Evolutionary conservation across 805 yeast species (phyloP), one percentile per base, ranked within the genome.

Genomic region (Dipodascopsis tothii): DNA sequence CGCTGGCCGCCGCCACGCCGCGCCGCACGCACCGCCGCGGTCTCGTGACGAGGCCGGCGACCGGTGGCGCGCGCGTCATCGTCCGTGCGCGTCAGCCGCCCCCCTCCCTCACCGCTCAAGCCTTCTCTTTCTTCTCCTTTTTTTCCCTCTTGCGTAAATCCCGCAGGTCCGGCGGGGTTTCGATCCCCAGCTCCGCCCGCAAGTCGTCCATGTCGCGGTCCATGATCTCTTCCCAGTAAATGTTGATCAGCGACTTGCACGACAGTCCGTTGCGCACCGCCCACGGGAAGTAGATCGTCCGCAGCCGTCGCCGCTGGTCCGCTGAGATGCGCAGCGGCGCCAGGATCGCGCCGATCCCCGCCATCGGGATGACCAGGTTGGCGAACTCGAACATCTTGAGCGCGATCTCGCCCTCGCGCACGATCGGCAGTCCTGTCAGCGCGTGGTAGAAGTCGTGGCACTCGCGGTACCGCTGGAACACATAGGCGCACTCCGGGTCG

Each of bases 371-470:
- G 3, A 94, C 94, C 46, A 90, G 74, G 61, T 92, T 90, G 58
- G 92, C 81, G 57, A 80, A 94, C 63, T 90, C 98, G 55, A 92
- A 78, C 37, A 48, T 48, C 63, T 92, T 92, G 17, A 92, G 81
- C 0, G 96, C 86, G 41, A 92, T 48, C 60, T 92, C 98, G n/a
- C 98, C 98, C 59, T 92, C 97, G 52, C 92, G 76, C 35, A 84
- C 80, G 37, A 88, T 84, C 0, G 97, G 97, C 40, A 85, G 70
- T 14, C 94, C 90, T 0, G 94, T 82, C 22, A 92, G 71, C 1
- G 97, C 84, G 60, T 92, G 98, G 60, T 87, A 90, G 58, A 92
- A 92, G 60, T 92, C 98, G 59, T 92, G 98, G 60, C 96, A 88
- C 61, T 92, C 97, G 41, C 98, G 75, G 61, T 90, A 92, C 56